These are phyloP conservation scores for Candida silvicultrix DNA, from an alignment of 805 yeast genomes.

Conservation along the genomic window DNA sequence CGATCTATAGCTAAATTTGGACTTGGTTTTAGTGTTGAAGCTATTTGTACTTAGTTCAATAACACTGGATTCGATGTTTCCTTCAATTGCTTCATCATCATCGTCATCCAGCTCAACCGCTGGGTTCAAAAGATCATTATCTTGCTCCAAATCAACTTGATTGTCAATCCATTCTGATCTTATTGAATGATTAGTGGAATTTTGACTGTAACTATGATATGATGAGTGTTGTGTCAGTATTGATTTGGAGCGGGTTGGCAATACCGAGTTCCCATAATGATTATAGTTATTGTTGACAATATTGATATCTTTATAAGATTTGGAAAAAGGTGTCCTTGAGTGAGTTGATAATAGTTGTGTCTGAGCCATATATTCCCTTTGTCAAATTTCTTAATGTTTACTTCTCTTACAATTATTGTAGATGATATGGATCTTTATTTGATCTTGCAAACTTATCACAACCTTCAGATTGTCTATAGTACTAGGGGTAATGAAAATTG, in stretches of 20 bases:
- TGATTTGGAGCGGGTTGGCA: not conserved
- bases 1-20: slow-evolving; percentile 16
- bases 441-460: too few species aligned
- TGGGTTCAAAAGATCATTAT: too few species aligned
- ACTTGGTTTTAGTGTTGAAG: slow-evolving; percentile 1
- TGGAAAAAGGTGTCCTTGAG: not conserved
- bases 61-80: too few species aligned
- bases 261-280: slow-evolving; percentile 32
- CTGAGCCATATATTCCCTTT: not conserved
- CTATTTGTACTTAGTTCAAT: not conserved
- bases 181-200: not conserved
- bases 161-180: not conserved
- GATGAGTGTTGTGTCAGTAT: not conserved
- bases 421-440: too few species aligned
- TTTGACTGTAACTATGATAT: not conserved
- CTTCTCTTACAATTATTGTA: too few species aligned
- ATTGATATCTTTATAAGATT: slow-evolving; percentile 17
- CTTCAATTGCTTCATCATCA: slow-evolving; percentile 7
- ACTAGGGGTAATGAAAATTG: too few species aligned
- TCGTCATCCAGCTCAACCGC: not conserved
- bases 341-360: not conserved
- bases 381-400: too few species aligned
- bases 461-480: too few species aligned
- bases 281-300: slow-evolving; percentile 30
- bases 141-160: not conserved